A percentile compares a stretch with the other conserved stretches of the same genome.
These are phyloP conservation scores for Emmonsia crescens DNA, from an alignment of 2,329 filamentous ascomycete genomes.

Conservation along the genomic window DNA sequence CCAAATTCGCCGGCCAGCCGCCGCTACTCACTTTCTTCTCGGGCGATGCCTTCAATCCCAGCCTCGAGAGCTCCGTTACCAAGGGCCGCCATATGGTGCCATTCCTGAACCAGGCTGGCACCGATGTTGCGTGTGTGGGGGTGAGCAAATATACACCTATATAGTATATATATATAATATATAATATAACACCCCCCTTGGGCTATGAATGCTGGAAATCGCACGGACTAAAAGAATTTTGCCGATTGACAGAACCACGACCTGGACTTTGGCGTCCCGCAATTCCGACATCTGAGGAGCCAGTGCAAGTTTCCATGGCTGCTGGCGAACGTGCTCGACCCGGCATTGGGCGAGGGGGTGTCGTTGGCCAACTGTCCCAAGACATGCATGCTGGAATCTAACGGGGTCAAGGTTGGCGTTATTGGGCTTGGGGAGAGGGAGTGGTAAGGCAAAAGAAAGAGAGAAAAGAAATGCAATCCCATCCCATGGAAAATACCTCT, in stretches of 20 bases:
- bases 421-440: constrained; percentile 79
- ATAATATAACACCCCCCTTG: neutral
- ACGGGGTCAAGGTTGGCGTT: constrained; percentile 75
- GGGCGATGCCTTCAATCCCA: constrained; percentile 86
- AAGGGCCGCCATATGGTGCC: constrained; percentile 89
- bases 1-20: constrained; percentile 52
- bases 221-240: constrained; percentile 1
- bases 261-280: constrained; percentile 77
- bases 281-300: constrained; percentile 60
- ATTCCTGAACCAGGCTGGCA: constrained; percentile 65
- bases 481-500: neutral
- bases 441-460: constrained; percentile 43
- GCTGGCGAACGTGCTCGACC: constrained; percentile 77
- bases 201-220: neutral
- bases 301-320: constrained; percentile 85
- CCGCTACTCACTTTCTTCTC: constrained; percentile 71
- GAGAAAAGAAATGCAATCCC: no score
- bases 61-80: constrained; percentile 76
- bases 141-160: constrained; percentile 38
- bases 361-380: constrained; percentile 65
- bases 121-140: constrained; percentile 70
- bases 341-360: constrained; percentile 61
- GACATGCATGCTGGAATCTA: constrained; percentile 68
- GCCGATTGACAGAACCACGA: constrained; percentile 61
- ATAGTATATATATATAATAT: no score